phyloP scores from a whole-genome alignment of 306 rosid species.

The Senna tora region DNA sequence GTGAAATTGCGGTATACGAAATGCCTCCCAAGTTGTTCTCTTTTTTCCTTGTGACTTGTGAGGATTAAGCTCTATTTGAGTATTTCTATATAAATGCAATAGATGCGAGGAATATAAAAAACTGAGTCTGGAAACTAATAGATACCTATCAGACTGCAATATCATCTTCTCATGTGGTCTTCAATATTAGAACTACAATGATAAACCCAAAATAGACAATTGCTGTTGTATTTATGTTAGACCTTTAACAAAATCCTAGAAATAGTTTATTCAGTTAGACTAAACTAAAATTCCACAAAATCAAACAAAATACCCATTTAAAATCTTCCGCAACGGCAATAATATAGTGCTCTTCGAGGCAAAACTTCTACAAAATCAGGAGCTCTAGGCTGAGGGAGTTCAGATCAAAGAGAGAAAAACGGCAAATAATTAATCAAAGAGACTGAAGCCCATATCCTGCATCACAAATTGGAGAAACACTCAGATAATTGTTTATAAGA shows the following conservation, averaged over 20 bases:
- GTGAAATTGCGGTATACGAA: no score
- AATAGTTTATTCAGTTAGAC: background rate
- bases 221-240: background rate
- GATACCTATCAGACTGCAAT: no score
- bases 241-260: no score
- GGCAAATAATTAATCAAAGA: conserved; percentile 56
- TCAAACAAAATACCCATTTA: background rate
- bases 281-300: background rate
- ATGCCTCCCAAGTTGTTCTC: no score
- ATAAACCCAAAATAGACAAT: background rate
- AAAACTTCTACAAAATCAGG: conserved; percentile 8
- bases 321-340: conserved; percentile 1
- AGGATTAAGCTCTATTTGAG: background rate
- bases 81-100: background rate
- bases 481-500: background rate
- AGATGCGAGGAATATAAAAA: background rate
- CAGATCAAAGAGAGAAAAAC: background rate
- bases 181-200: background rate
- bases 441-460: conserved; percentile 81
- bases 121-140: no score
- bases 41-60: no score
- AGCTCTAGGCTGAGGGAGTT: conserved; percentile 12
- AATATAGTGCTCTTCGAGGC: conserved; percentile 1
- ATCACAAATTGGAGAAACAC: conserved; percentile 25
- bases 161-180: no score